phyloP scores from a whole-genome alignment of 1,284 basidiomycete genomes.

The Tausonia pullulans region DNA sequence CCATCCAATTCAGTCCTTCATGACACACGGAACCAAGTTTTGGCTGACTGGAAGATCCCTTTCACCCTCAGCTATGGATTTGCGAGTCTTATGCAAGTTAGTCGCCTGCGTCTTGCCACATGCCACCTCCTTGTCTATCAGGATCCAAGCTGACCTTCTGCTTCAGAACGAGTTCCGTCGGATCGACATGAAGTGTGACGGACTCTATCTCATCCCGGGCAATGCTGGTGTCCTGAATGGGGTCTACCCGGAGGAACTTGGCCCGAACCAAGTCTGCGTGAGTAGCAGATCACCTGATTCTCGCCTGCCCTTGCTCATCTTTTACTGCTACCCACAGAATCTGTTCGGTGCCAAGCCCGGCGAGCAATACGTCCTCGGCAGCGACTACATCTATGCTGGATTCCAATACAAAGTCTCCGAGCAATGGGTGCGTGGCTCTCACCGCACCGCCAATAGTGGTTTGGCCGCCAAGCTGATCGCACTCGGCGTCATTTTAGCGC shows the following conservation, averaged over 20 bases:
- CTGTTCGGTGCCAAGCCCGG: conserved; percentile 30
- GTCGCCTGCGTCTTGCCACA: no score
- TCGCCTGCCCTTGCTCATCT: no score
- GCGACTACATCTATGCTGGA: conserved; percentile 33
- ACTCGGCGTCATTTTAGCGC: conserved; percentile 24
- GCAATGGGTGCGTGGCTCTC: conserved; percentile 24
- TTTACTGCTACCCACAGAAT: conserved; percentile 8
- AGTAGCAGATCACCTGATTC: no score
- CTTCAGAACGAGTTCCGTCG: conserved; percentile 65
- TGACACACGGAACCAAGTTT: not conserved
- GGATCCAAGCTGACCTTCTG: no score
- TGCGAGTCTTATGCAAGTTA: conserved; percentile 51
- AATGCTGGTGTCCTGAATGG: conserved; percentile 36
- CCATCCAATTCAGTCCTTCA: not conserved
- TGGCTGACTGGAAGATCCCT: conserved; percentile 18
- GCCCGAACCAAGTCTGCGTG: conserved; percentile 34
- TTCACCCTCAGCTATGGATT: conserved; percentile 55
- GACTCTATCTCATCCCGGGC: conserved; percentile 43
- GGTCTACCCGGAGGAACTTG: conserved; percentile 45
- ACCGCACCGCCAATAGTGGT: not conserved
- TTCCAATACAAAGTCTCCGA: conserved; percentile 30
- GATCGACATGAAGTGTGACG: conserved; percentile 39
- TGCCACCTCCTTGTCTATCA: no score
- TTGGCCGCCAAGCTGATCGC: conserved; percentile 15
- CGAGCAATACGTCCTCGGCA: conserved; percentile 27